Conservation (phyloP, 345 rosid species). For the Sonneratia alba region DNA sequence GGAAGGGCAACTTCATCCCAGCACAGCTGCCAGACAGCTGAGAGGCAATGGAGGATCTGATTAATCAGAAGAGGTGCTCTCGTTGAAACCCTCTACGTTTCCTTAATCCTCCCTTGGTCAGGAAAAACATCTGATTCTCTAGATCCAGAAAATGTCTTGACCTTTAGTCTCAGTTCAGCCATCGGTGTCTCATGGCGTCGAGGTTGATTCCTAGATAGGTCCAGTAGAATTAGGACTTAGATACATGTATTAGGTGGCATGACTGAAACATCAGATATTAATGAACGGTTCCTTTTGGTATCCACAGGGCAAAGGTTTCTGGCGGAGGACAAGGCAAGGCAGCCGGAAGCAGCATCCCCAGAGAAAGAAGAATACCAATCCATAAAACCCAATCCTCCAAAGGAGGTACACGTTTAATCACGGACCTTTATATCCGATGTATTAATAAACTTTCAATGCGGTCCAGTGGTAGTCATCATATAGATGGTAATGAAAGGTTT, state of each 20-base stretch:
- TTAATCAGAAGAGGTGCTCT: slow-evolving; percentile 27
- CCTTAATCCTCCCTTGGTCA: no score
- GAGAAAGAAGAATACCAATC: slow-evolving; percentile 15
- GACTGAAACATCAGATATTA: no score
- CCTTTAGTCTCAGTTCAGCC: no score
- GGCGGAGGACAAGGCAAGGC: no score
- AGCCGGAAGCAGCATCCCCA: background rate
- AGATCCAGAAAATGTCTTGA: no score
- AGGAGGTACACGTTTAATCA: slow-evolving; percentile 21
- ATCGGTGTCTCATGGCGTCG: no score
- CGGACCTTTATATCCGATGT: background rate
- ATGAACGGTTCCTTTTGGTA: no score
- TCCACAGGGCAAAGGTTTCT: no score
- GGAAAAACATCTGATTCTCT: no score
- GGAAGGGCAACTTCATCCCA: background rate
- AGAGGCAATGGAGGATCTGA: slow-evolving; percentile 25
- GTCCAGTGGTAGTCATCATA: background rate
- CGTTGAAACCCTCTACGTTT: background rate
- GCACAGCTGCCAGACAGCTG: background rate
- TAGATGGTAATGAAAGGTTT: background rate
- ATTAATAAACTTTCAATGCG: background rate
- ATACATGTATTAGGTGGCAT: no score
- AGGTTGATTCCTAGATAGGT: no score
- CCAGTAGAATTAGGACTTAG: no score
- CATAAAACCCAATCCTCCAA: slow-evolving; percentile 29